Base-by-base conservation (phyloP, 2,329 filamentous ascomycete species). In the Aspergillus persii region DNA sequence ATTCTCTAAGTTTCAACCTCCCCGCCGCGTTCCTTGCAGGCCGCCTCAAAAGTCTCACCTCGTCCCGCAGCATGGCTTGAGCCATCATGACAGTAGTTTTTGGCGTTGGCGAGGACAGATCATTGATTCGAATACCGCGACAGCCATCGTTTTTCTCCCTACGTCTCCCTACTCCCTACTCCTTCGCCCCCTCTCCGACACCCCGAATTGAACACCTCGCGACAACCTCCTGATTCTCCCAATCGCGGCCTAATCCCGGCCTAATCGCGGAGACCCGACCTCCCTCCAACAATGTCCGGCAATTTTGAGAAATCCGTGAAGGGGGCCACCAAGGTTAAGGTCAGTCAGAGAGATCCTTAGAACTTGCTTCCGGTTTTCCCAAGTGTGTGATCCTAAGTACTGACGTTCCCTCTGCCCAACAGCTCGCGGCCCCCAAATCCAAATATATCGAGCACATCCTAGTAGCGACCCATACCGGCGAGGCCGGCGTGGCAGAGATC, bases 391-490 rank as follows among this genome's bases (percentile, higher is more conserved):
- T 30, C 29, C 46, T 8, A 27, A 44, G 51, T 60, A 48, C 59
- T 67, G 65, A 68, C 63, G 46, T 56, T 52, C 68, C 68, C 59
- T 69, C 61, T 56, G 59, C 31, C 48, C 30, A 44, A 63, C 71
- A 96, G 91, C 90, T 93, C 78, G 95, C 95, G 67, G 91, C 95
- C 63, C 95, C 95, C 54, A 99, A 99, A 81, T 95, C 94, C 58
- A 99, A 99, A 80, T 99, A 98, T 81, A 96, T 99, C 81, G 95
- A 99, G 77, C 92, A 97, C 74, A 97, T 99, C 73, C 85, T 99
- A 58, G 85, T 97, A 66, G 94, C 95, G 63, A 99, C 95, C 41
- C 92, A 97, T 78, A 89, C 92, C 26, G 95, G 93, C 68, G 95
- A 99, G 78, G 90, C 91, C 56, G 95, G 94, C 66, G 92, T 99